phyloP scores from a whole-genome alignment of 305 asterid genomes.

The Rubia tinctorum region DNA sequence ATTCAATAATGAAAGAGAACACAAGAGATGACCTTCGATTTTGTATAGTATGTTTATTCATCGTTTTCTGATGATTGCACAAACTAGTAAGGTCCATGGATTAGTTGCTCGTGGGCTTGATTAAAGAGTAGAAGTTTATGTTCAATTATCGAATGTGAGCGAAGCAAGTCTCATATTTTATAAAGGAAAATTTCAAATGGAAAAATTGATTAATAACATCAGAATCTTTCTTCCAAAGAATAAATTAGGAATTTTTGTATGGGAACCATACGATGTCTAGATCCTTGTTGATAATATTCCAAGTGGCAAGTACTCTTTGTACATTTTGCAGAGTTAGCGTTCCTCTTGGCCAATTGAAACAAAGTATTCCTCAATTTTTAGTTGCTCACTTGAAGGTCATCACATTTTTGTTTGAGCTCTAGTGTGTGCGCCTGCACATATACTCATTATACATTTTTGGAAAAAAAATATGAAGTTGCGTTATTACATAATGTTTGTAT shows the following conservation, averaged over 20 bases:
- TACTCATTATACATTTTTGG: not conserved
- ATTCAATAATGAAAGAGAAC: not conserved
- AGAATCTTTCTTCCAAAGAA: not conserved
- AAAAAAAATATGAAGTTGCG: not conserved
- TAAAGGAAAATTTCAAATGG: not conserved
- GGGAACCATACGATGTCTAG: not conserved
- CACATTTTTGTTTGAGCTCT: not conserved
- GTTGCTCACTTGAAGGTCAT: not conserved
- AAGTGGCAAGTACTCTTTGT: no score
- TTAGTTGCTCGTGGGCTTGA: conserved; percentile 30
- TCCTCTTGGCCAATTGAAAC: not conserved
- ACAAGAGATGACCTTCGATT: not conserved
- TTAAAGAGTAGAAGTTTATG: not conserved
- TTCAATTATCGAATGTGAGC: not conserved
- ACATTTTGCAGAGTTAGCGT: not conserved
- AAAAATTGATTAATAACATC: not conserved
- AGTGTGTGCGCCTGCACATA: not conserved
- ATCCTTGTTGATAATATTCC: not conserved
- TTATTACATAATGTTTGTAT: not conserved
- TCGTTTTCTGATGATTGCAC: conserved; percentile 10
- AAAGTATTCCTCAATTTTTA: not conserved
- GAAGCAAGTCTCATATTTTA: not conserved
- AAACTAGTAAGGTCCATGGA: conserved; percentile 73
- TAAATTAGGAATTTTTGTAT: not conserved
- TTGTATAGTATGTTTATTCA: conserved; percentile 2